Conservation (phyloP, 768 basidiomycete genomes). For the Gymnopilus dilepis region DNA sequence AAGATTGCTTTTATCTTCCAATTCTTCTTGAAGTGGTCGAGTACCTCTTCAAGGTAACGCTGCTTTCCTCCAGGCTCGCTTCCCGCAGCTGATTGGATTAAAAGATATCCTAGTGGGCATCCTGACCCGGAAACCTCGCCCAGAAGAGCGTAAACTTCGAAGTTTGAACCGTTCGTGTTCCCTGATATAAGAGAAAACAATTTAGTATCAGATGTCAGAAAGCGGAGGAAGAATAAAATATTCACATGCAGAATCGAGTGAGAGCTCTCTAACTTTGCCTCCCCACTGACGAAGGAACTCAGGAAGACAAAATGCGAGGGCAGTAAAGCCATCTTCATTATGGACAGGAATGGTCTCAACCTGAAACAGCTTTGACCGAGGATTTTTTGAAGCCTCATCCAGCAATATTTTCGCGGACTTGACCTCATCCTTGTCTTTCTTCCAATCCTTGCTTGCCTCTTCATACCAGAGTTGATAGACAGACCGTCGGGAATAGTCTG, state of each 20-base stretch:
- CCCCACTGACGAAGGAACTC: slow-evolving; percentile 28
- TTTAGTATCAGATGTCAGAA: neutral
- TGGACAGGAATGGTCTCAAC: slow-evolving; percentile 11
- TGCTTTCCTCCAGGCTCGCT: slow-evolving; percentile 31
- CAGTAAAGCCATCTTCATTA: slow-evolving; percentile 22
- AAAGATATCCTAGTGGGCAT: slow-evolving; percentile 37
- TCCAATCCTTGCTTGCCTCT: slow-evolving; percentile 25
- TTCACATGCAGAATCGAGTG: slow-evolving; percentile 37
- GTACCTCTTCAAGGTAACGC: slow-evolving; percentile 27
- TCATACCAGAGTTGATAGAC: slow-evolving; percentile 31
- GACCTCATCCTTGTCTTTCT: slow-evolving; percentile 30
- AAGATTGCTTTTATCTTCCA: slow-evolving; percentile 31
- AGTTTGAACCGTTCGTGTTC: slow-evolving; percentile 38
- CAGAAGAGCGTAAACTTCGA: slow-evolving; percentile 37
- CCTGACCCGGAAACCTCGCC: slow-evolving; percentile 39
- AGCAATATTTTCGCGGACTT: slow-evolving; percentile 33
- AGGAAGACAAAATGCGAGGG: slow-evolving; percentile 33
- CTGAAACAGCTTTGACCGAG: neutral
- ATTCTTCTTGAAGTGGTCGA: slow-evolving; percentile 26
- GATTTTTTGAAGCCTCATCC: slow-evolving; percentile 14
- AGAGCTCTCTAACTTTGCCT: slow-evolving; percentile 29
- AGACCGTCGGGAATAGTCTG: slow-evolving; percentile 15
- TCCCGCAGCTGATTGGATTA: slow-evolving; percentile 24
- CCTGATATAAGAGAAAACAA: slow-evolving; percentile 21
- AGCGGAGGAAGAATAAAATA: neutral